Base-by-base conservation (phyloP, 148 eudicot genomes). In the Rhododendron kiyosumense region DNA sequence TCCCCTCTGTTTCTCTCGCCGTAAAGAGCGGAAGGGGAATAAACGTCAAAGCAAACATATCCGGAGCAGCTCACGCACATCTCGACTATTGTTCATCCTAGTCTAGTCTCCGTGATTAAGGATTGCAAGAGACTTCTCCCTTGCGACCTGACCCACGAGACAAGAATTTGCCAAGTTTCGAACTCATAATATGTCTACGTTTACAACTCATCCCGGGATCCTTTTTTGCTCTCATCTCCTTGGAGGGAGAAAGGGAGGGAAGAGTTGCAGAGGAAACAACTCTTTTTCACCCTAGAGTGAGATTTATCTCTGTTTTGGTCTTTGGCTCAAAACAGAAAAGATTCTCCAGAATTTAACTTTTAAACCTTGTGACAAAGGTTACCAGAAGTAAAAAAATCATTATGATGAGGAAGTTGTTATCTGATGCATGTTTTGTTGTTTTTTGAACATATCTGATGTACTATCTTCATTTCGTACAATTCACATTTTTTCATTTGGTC, bases 21-120 rank as follows among this genome's bases (percentile, higher is more conserved):
- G 79, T 18, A 52, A 54, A 75, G 45, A n/a, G 78, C 71, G 86
- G n/a, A 32, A 32, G 20, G 38, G 57, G 17, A 80, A 43, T 51
- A 28, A 81, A 86, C 77, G 88, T 86, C 82, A 86, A 82, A 82
- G 17, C 71, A 82, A 73, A 59, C 15, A 45, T 6, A 0, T 5
- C 45, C 7, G 0, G 45, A 41, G 1, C 7, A 41, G 7, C 45
- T 41, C 6, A 41, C 45, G 45, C 45, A 41, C 7, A 41, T 41
- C 1, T 41, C 1, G 45, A 5, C 8, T 41, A 6, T 41, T 41
- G 45, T 7, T 41, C 43, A 41, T 41, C 45, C 7, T 41, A 5
- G 0, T 41, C 43, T 5, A 41, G 0, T 41, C 45, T 41, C 7
- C 7, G 8, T 0, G 7, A 41, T 41, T 41, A 41, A 1, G 7